A percentile compares a stretch with the other conserved stretches of the same genome.
Conservation (phyloP, 2,329 filamentous ascomycete genomes). For the Exophiala oligosperma region DNA sequence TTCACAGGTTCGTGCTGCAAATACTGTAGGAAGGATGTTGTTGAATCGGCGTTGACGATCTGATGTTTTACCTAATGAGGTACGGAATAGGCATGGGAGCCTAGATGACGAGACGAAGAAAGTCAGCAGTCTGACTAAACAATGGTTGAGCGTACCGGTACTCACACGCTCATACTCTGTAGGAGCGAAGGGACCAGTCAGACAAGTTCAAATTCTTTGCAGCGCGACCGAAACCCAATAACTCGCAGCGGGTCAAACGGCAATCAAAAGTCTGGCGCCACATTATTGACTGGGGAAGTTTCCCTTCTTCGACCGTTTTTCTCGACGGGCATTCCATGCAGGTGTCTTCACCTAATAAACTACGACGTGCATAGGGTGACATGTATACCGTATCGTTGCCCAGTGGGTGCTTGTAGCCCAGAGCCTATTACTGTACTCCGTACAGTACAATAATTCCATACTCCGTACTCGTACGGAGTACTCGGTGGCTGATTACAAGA, state of each 20-base stretch:
- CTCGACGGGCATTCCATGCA: not conserved
- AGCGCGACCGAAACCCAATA: not conserved
- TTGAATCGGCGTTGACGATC: too few species aligned
- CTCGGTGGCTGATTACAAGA: too few species aligned
- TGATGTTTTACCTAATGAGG: too few species aligned
- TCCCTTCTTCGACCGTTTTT: not conserved
- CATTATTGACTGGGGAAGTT: not conserved
- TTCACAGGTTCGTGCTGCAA: too few species aligned
- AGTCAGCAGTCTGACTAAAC: too few species aligned
- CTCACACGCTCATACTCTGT: too few species aligned
- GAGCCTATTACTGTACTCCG: not conserved
- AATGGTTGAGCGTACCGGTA: too few species aligned
- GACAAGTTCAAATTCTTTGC: not conserved
- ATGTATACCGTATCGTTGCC: not conserved
- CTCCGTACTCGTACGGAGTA: too few species aligned
- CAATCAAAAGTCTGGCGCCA: not conserved
- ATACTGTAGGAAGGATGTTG: too few species aligned
- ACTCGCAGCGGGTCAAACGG: not conserved
- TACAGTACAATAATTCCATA: too few species aligned
- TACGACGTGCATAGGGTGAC: not conserved
- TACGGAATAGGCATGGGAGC: too few species aligned
- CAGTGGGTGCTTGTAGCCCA: not conserved
- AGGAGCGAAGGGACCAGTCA: not conserved
- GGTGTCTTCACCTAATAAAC: not conserved
- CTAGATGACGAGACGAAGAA: too few species aligned